Base-by-base conservation (phyloP, 2,329 filamentous ascomycete genomes). In the Daldinia sp. region DNA sequence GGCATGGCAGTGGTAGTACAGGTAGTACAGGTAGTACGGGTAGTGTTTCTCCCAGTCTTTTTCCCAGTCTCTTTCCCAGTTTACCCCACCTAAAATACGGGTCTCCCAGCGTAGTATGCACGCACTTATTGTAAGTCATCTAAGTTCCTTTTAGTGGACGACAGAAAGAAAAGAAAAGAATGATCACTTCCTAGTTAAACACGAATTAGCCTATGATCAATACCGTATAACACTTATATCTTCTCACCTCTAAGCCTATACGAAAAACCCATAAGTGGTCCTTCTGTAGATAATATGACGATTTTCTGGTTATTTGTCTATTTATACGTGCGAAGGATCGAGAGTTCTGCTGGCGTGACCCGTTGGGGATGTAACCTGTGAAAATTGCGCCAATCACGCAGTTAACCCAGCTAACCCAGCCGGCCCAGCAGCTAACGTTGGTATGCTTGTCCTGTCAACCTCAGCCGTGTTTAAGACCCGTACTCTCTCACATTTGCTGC, bases 291-390 rank as follows among this genome's bases (percentile, higher is more conserved):
- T 12, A 56, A 41, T 30, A 35, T 30, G n/a, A 18, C 44, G 44
- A 28, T 48, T 42, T 42, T n/a, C 23, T 35, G 53, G 13, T 12
- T 13, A 46, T 53, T 35, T 41, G 60, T 63, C 63, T 69, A 67
- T 69, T 69, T 69, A 67, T 69, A 69, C 60, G 56, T 69, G 51
- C 63, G 48, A 63, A 69, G 63, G 66, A 69, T 64, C 44, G 55
- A 63, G 39, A 53, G 41, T 60, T 55, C 44, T 60, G 20, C 60
- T 63, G 20, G 53, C 60, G 35, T 42, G 53, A 41, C 53, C 28
- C 53, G 35, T 56, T 59, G 28, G 20, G 28, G 50, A 70, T 70
- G 68, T 60, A 68, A 70, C 68, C 62, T 60, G 18, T 23, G 39
- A 42, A 6, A 44, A 64, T 59, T 59, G 50, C 61, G 54, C 68